These are phyloP conservation scores for Globisporangium takayamanum DNA, from an alignment of 352 stramenopile genomes.

Conservation along the genomic window DNA sequence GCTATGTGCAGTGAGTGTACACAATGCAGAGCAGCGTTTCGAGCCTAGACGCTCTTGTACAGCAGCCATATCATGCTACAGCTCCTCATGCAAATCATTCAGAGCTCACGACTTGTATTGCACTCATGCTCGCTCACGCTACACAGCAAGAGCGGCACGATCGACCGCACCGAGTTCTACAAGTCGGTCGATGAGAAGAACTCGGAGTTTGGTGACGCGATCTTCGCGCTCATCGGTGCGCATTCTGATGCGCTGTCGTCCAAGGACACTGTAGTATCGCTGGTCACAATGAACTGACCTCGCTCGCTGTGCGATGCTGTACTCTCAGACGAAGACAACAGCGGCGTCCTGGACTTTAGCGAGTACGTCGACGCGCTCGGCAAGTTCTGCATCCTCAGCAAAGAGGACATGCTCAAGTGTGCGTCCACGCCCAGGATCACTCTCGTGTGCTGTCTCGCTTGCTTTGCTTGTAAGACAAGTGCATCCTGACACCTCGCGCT, in stretches of 20 bases:
- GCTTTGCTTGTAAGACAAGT: no score
- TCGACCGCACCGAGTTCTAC: slow-evolving; percentile 67
- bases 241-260: background rate
- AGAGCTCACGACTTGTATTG: background rate
- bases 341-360: slow-evolving; percentile 62
- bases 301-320: background rate
- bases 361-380: slow-evolving; percentile 71
- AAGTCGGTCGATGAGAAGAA: slow-evolving; percentile 60
- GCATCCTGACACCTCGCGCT: background rate
- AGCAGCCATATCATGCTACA: no score
- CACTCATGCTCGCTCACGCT: background rate
- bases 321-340: slow-evolving; percentile 52
- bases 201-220: slow-evolving; percentile 63
- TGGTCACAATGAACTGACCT: background rate
- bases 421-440: slow-evolving; percentile 1
- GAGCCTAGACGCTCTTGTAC: no score
- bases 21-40: no score
- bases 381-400: slow-evolving; percentile 70
- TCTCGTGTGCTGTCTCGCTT: no score
- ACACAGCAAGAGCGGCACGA: slow-evolving; percentile 55
- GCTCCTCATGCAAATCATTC: no score
- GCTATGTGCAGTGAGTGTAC: no score
- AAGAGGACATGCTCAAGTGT: slow-evolving; percentile 75
- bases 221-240: slow-evolving; percentile 62
- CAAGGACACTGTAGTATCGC: background rate